phyloP scores from a whole-genome alignment of 2,329 filamentous ascomycete genomes.

The Penicillium sp. region DNA sequence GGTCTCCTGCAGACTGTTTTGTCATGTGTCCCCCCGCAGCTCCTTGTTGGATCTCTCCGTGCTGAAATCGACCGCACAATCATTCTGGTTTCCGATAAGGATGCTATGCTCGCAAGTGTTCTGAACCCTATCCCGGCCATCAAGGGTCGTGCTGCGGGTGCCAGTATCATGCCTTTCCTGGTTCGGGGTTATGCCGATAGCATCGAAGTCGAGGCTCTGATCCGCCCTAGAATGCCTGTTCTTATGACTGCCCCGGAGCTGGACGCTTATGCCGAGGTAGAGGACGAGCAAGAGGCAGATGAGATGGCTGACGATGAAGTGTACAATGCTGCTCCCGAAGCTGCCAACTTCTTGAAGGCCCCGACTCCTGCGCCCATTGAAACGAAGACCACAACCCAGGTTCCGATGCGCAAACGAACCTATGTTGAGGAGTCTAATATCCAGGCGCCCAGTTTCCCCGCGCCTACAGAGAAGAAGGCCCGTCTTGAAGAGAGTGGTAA shows the following conservation, averaged over 20 bases:
- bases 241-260: constrained; percentile 32
- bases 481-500: constrained; percentile 27
- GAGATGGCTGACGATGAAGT: constrained; percentile 12
- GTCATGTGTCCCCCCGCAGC: constrained; percentile 62
- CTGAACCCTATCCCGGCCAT: constrained; percentile 71
- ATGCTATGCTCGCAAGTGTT: constrained; percentile 77
- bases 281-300: constrained; percentile 35
- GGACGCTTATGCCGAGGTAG: constrained; percentile 25
- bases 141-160: constrained; percentile 61
- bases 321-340: constrained; percentile 14
- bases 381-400: constrained; percentile 7
- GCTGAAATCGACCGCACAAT: constrained; percentile 78
- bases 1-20: constrained; percentile 64
- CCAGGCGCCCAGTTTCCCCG: constrained; percentile 1
- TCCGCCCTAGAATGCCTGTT: constrained; percentile 54
- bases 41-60: constrained; percentile 69
- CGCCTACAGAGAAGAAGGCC: constrained; percentile 28
- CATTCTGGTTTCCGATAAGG: constrained; percentile 66
- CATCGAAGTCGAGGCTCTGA: constrained; percentile 69
- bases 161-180: constrained; percentile 79
- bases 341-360: constrained; percentile 27
- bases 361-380: constrained; percentile 12
- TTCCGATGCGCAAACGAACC: constrained; percentile 28
- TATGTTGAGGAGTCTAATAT: constrained; percentile 25
- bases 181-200: constrained; percentile 64